Conservation (phyloP, 2,329 filamentous ascomycete genomes). For the Cladosporium sp. region DNA sequence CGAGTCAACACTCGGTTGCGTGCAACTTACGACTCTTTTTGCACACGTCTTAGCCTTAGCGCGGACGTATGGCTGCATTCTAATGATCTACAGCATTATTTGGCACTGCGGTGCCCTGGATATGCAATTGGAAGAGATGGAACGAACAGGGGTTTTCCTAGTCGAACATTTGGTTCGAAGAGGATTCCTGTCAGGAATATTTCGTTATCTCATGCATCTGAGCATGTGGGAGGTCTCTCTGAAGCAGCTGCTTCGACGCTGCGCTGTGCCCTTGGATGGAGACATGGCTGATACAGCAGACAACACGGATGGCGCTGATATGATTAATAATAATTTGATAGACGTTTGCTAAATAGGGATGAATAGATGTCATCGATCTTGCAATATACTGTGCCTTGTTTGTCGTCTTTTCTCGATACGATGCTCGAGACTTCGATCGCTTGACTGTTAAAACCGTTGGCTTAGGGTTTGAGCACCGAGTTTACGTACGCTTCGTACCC, state of each 20-base stretch:
- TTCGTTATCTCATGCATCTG: not conserved
- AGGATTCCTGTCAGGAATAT: not conserved
- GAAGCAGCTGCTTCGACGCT: not conserved
- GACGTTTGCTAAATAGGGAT: not conserved
- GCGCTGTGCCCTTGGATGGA: conserved; percentile 4
- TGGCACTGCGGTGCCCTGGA: not conserved
- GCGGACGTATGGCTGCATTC: conserved; percentile 14
- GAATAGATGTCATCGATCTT: not conserved
- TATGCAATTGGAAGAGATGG: not conserved
- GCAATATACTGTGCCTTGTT: not conserved
- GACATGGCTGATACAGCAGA: not conserved
- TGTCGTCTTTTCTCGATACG: not conserved
- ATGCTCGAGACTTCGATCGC: not conserved
- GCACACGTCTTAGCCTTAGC: conserved; percentile 16
- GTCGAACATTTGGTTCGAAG: not conserved
- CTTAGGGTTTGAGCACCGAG: not conserved
- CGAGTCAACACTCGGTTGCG: not conserved
- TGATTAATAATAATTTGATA: not conserved
- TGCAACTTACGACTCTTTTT: conserved; percentile 5
- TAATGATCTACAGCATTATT: conserved; percentile 3
- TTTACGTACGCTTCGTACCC: not conserved
- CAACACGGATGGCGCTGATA: not conserved
- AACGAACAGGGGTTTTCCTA: not conserved
- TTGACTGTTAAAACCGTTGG: not conserved
- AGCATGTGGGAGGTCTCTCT: not conserved